Conservation (phyloP, 2,329 filamentous ascomycete genomes). For the Apiospora pterosperma region DNA sequence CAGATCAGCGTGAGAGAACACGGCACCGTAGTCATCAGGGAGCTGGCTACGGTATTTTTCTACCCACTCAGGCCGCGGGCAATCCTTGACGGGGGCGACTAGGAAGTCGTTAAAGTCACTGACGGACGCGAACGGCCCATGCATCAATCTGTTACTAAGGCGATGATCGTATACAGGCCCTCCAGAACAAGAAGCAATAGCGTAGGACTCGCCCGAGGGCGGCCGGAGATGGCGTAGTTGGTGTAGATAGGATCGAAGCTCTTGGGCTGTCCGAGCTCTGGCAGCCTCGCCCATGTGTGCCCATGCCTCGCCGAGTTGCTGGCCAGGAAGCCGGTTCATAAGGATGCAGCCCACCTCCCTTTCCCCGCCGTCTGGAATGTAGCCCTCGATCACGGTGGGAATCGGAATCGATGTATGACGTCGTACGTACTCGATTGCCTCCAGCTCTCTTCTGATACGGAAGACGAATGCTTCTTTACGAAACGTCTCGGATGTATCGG, state of each 20-base stretch:
- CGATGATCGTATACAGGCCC: too few relatives aligned
- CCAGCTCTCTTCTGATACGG: too few relatives aligned
- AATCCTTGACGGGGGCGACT: too few relatives aligned
- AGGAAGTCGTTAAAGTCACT: too few relatives aligned
- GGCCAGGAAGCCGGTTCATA: background rate
- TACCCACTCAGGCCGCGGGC: too few relatives aligned
- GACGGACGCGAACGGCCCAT: too few relatives aligned
- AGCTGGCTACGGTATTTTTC: too few relatives aligned
- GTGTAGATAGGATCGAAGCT: conserved; percentile 29
- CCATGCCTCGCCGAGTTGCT: background rate
- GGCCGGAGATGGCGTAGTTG: conserved; percentile 48
- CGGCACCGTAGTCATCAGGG: too few relatives aligned
- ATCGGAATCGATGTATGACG: background rate
- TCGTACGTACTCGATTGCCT: background rate
- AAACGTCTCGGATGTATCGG: too few relatives aligned
- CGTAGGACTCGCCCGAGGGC: background rate
- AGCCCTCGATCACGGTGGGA: background rate
- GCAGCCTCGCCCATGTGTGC: background rate
- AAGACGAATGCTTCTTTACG: too few relatives aligned
- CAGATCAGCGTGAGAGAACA: too few relatives aligned
- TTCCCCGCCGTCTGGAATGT: background rate
- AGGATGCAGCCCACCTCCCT: background rate
- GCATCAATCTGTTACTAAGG: too few relatives aligned
- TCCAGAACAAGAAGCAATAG: background rate
- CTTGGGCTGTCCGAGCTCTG: background rate